Percentiles rank a stretch among this genome's conserved stretches.
These are phyloP conservation scores for Suhomyces pyralidae DNA, from an alignment of 805 yeast species.

Conservation along the genomic window DNA sequence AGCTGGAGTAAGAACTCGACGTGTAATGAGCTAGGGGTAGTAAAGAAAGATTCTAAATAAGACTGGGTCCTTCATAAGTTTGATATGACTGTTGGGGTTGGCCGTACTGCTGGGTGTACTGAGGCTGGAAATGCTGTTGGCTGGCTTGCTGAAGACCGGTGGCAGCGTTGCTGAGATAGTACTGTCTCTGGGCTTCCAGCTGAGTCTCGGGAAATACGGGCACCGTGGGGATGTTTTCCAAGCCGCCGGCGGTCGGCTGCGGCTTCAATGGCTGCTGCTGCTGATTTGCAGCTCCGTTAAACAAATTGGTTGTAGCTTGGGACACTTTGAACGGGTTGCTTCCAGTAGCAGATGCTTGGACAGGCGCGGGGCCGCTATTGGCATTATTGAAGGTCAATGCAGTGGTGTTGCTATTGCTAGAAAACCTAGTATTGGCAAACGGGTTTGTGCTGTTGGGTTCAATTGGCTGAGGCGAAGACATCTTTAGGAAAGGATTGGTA, in stretches of 20 bases:
- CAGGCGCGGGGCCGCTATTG: conserved; percentile 23
- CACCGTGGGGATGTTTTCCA: conserved; percentile 61
- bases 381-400: conserved; percentile 24
- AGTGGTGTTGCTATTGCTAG: conserved; percentile 29
- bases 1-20: no score
- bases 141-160: conserved; percentile 27
- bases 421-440: conserved; percentile 40
- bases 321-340: conserved; percentile 59
- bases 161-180: conserved; percentile 35
- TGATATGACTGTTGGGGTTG: conserved; percentile 3
- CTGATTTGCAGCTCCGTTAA: conserved; percentile 20
- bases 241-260: conserved; percentile 72
- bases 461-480: conserved; percentile 17
- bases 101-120: conserved; percentile 6
- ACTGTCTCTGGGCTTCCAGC: conserved; percentile 38
- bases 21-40: no score
- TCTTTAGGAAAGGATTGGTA: conserved; percentile 36
- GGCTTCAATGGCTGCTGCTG: conserved; percentile 33
- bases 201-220: conserved; percentile 70
- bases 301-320: conserved; percentile 31
- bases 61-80: conserved; percentile 23
- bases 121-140: conserved; percentile 21
- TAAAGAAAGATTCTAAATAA: no score
- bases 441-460: conserved; percentile 43
- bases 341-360: conserved; percentile 42